phyloP scores from a whole-genome alignment of 371 early-diverging fungal genomes.

The Actinomucor elegans region DNA sequence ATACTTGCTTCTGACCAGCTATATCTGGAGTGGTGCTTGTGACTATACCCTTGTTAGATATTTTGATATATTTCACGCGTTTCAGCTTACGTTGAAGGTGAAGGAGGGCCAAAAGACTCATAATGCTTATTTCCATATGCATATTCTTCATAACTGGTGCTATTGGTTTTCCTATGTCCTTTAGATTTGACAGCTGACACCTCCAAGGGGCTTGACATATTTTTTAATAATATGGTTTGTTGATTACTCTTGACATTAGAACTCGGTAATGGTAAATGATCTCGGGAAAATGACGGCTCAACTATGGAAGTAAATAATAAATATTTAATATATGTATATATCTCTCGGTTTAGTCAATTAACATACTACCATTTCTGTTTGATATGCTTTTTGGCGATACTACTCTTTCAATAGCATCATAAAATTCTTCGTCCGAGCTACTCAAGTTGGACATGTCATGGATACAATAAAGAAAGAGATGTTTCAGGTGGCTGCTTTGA shows the following conservation, averaged over 20 bases:
- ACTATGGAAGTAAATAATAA: neutral
- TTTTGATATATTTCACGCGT: neutral
- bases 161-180: neutral
- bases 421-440: constrained; percentile 3
- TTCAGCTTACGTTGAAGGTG: neutral
- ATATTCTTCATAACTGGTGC: constrained; percentile 13
- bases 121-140: neutral
- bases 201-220: neutral
- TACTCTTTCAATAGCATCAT: neutral
- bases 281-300: neutral
- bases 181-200: neutral
- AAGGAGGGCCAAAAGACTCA: neutral
- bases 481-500: no score
- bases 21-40: constrained; percentile 4
- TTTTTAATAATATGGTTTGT: neutral
- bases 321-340: neutral
- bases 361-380: neutral
- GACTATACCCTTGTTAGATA: neutral
- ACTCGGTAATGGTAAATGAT: neutral
- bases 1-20: constrained; percentile 18
- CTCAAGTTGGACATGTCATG: constrained; percentile 8
- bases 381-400: neutral
- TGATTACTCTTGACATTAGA: no score
- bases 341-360: neutral
- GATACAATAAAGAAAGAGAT: no score